Conservation (phyloP, 2,329 filamentous ascomycete species). For the Curvularia hawaiiensis region DNA sequence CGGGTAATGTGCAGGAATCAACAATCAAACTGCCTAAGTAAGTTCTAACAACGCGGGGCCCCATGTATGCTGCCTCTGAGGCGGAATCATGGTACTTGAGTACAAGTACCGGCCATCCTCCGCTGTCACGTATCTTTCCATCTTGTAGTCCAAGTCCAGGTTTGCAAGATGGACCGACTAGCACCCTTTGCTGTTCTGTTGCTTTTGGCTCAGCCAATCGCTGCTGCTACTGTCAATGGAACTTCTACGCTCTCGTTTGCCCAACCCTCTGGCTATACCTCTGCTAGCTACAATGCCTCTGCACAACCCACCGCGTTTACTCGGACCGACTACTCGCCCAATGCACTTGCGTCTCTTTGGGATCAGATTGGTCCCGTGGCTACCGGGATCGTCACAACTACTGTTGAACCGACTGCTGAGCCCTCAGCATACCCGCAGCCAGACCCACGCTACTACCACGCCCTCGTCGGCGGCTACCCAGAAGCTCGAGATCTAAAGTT, state of each 20-base stretch:
- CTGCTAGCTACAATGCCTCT: conserved; percentile 49
- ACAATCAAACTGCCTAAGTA: conserved; percentile 10
- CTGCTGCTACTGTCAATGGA: conserved; percentile 23
- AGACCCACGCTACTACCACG: conserved; percentile 47
- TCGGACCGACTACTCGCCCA: conserved; percentile 54
- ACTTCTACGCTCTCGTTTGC: conserved; percentile 34
- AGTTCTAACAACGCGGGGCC: conserved; percentile 17
- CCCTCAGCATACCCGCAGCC: conserved; percentile 48
- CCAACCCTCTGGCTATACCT: conserved; percentile 43
- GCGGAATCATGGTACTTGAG: conserved; percentile 9
- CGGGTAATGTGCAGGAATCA: conserved; percentile 16
- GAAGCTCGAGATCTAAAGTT: conserved; percentile 47
- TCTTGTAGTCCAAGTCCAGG: conserved; percentile 1
- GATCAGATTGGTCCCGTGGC: conserved; percentile 52
- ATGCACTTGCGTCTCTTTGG: conserved; percentile 54
- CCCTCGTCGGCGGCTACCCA: conserved; percentile 47
- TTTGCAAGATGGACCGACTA: conserved; percentile 29
- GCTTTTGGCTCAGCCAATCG: conserved; percentile 15
- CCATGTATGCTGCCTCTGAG: conserved; percentile 7
- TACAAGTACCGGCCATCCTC: conserved; percentile 16
- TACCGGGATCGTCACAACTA: conserved; percentile 50
- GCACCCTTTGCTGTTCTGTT: conserved; percentile 23
- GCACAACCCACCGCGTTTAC: conserved; percentile 51
- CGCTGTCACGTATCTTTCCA: neutral
- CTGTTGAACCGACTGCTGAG: conserved; percentile 51